Percentiles rank a stretch among this genome's conserved stretches.
phyloP scores from a whole-genome alignment of 805 yeast genomes.

The Cyberlindnera euphorbiae region DNA sequence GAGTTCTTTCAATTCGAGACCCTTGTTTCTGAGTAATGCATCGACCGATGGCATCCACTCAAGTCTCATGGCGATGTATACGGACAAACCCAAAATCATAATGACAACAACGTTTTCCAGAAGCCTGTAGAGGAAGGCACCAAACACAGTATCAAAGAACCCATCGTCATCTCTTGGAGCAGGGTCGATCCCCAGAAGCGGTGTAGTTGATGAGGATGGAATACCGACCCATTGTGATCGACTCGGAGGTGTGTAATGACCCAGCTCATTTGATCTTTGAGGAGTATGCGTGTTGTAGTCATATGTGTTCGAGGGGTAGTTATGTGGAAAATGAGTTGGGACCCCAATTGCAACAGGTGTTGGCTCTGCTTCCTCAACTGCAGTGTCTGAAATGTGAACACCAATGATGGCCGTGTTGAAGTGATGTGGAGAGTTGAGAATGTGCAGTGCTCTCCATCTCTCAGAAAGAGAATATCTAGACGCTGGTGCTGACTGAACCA shows the following conservation, averaged over 20 bases:
- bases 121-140: conserved; percentile 29
- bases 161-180: conserved; percentile 15
- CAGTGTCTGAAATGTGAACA: conserved; percentile 35
- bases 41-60: conserved; percentile 31
- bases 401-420: conserved; percentile 43
- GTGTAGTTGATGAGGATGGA: conserved; percentile 16
- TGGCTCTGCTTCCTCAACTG: conserved; percentile 5
- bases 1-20: conserved; percentile 27
- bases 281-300: conserved; percentile 14
- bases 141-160: conserved; percentile 23
- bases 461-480: conserved; percentile 50
- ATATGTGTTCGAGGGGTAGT: conserved; percentile 11
- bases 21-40: conserved; percentile 28
- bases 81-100: conserved; percentile 23
- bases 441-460: conserved; percentile 37
- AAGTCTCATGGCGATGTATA: conserved; percentile 27
- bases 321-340: conserved; percentile 20
- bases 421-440: conserved; percentile 34
- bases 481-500: conserved; percentile 74
- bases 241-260: conserved; percentile 14
- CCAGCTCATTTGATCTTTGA: conserved; percentile 11
- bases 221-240: conserved; percentile 16
- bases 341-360: conserved; percentile 16
- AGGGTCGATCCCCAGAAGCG: conserved; percentile 25
- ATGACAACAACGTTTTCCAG: conserved; percentile 38